Percentiles rank a stretch among this genome's conserved stretches.
Conservation (phyloP, 495 filamentous ascomycete genomes). For the Sabuloglossum arenarium region DNA sequence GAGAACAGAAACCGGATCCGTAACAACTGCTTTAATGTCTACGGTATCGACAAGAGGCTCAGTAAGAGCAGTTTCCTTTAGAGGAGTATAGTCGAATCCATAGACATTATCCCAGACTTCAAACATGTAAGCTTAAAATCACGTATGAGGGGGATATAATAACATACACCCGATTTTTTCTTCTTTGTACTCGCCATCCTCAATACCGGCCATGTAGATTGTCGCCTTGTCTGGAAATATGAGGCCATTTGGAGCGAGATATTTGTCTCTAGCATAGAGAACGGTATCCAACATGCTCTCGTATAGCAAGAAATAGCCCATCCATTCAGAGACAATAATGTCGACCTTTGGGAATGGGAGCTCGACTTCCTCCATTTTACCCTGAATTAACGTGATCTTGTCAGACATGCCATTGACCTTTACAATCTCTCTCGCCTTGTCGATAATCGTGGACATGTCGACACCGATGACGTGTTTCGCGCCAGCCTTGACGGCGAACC, state of each 20-base stretch:
- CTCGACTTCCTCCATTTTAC: constrained; percentile 86
- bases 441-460: constrained; percentile 91
- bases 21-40: constrained; percentile 57
- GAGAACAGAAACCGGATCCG: constrained; percentile 55
- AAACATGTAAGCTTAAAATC: background rate
- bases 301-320: constrained; percentile 97
- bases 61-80: constrained; percentile 64
- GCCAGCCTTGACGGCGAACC: constrained; percentile 91
- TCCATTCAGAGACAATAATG: constrained; percentile 99
- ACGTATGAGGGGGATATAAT: background rate
- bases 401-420: constrained; percentile 61
- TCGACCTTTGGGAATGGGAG: constrained; percentile 84
- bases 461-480: constrained; percentile 90
- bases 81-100: constrained; percentile 86
- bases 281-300: constrained; percentile 97
- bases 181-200: constrained; percentile 73
- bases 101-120: constrained; percentile 95
- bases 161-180: constrained; percentile 69
- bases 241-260: constrained; percentile 63
- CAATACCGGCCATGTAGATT: constrained; percentile 73
- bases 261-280: constrained; percentile 79
- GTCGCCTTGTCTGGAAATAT: constrained; percentile 84
- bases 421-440: constrained; percentile 84
- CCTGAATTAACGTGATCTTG: constrained; percentile 78
- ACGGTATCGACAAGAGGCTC: constrained; percentile 72